Evolutionary conservation across 192 early-diverging fungal genomes (phyloP).

Genomic region (Powellomyces hirtus): DNA sequence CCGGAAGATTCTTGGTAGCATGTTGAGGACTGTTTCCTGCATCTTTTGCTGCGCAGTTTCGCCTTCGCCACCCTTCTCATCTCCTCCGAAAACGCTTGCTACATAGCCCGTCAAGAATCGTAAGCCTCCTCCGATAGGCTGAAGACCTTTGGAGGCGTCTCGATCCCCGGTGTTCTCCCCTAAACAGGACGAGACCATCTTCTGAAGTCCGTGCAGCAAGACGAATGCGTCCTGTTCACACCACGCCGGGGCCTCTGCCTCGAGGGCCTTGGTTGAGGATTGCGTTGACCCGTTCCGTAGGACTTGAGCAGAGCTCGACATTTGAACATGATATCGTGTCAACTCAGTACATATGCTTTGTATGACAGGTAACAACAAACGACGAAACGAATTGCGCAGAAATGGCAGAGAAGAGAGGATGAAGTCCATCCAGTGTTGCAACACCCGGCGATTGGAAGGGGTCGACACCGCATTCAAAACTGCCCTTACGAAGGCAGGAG

Average conservation of each 20-base stretch:
- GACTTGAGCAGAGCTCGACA: not conserved
- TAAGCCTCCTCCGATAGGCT: conserved; percentile 5
- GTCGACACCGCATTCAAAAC: conserved; percentile 59
- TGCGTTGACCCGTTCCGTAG: not conserved
- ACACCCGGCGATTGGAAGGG: conserved; percentile 60
- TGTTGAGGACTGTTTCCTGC: conserved; percentile 26
- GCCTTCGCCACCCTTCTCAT: conserved; percentile 5
- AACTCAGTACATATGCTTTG: conserved; percentile 65
- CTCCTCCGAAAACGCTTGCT: conserved; percentile 17
- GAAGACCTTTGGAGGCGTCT: not conserved
- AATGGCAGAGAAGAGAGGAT: conserved; percentile 60
- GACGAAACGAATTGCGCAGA: conserved; percentile 58
- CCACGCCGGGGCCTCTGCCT: not conserved
- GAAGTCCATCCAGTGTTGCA: conserved; percentile 79
- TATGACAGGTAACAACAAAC: conserved; percentile 61
- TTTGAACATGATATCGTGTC: not conserved
- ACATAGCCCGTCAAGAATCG: conserved; percentile 22
- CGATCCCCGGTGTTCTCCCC: conserved; percentile 22
- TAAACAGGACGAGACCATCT: conserved; percentile 54
- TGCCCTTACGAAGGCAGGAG: conserved; percentile 54
- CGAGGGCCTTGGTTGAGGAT: not conserved
- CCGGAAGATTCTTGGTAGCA: conserved; percentile 32
- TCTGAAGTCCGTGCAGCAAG: conserved; percentile 57
- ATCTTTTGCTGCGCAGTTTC: conserved; percentile 5
- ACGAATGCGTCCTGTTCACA: conserved; percentile 50